A percentile compares a stretch with the other conserved stretches of the same genome.
Conservation (phyloP, 208 protist species). For the Blastocrithidia nonstop region DNA sequence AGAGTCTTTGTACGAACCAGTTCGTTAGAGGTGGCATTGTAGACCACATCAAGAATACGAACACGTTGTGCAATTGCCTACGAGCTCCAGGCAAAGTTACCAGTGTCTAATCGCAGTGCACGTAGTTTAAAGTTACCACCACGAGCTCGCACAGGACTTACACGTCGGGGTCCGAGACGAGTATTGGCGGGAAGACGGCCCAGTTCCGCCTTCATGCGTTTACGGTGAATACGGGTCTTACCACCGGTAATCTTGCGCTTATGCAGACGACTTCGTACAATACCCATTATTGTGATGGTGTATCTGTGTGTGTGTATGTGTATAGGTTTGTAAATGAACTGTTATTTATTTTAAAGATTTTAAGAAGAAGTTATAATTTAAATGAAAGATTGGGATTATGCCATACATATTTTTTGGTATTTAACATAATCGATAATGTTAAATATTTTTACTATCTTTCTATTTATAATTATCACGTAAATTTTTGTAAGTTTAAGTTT, state of each 20-base stretch:
- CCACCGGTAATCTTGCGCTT: conserved; percentile 97
- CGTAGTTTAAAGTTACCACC: conserved; percentile 98
- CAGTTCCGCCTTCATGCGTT: conserved; percentile 95
- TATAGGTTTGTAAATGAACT: not conserved
- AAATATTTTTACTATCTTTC: too few relatives aligned
- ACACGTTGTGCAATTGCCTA: conserved; percentile 83
- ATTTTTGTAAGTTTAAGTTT: too few relatives aligned
- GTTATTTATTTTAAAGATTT: too few relatives aligned
- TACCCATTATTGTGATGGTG: conserved; percentile 82
- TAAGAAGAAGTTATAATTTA: not conserved
- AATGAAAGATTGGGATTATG: too few relatives aligned
- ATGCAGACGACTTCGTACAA: conserved; percentile 94
- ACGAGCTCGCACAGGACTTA: conserved; percentile 91
- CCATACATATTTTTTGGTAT: too few relatives aligned
- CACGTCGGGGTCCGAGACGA: conserved; percentile 85
- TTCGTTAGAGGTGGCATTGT: conserved; percentile 99
- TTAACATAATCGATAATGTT: too few relatives aligned
- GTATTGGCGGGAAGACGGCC: conserved; percentile 95
- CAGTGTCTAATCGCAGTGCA: conserved; percentile 95
- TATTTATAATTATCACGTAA: too few relatives aligned
- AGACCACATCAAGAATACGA: conserved; percentile 98
- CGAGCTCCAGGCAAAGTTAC: conserved; percentile 97
- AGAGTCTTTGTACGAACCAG: conserved; percentile 99
- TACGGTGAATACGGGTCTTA: conserved; percentile 84
- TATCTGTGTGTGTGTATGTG: not conserved